Conservation (phyloP, 495 filamentous ascomycete genomes). For the Penicillium taxi region DNA sequence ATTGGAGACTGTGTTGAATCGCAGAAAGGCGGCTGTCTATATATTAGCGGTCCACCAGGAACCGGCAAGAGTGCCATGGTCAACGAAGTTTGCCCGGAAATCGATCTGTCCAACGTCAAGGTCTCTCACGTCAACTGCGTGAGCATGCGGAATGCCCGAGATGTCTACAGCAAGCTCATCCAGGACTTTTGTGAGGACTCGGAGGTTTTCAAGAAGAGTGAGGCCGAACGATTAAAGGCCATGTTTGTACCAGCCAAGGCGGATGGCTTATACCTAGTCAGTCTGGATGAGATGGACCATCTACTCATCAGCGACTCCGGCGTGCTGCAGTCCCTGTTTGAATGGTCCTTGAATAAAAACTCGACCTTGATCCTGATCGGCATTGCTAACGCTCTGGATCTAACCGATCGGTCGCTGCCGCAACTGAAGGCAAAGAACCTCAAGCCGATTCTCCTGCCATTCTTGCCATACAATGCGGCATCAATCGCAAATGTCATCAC, state of each 20-base stretch:
- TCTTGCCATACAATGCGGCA: constrained; percentile 83
- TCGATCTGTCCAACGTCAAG: constrained; percentile 46
- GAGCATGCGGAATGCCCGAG: constrained; percentile 76
- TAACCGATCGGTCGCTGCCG: constrained; percentile 92
- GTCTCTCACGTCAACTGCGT: constrained; percentile 89
- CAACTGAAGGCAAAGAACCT: constrained; percentile 86
- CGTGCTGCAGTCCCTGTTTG: constrained; percentile 82
- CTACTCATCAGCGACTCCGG: constrained; percentile 79
- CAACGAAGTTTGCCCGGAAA: constrained; percentile 60
- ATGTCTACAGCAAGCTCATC: constrained; percentile 69
- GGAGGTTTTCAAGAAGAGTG: constrained; percentile 48
- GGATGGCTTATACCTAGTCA: constrained; percentile 60
- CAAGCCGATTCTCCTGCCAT: constrained; percentile 82
- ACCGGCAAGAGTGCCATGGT: constrained; percentile 96
- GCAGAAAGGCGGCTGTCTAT: constrained; percentile 72
- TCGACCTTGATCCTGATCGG: constrained; percentile 80
- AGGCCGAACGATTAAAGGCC: constrained; percentile 49
- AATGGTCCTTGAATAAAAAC: constrained; percentile 74
- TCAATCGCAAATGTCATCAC: constrained; percentile 85
- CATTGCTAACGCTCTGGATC: constrained; percentile 92
- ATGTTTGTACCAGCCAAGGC: constrained; percentile 55
- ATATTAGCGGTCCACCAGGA: constrained; percentile 91
- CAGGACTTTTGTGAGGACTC: constrained; percentile 54
- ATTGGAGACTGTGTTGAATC: constrained; percentile 54
- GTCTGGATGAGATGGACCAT: constrained; percentile 91